Evolutionary conservation across 495 filamentous ascomycete genomes (phyloP), one percentile per base, ranked within the genome.

Genomic region (Sphaerosporella brunnea): DNA sequence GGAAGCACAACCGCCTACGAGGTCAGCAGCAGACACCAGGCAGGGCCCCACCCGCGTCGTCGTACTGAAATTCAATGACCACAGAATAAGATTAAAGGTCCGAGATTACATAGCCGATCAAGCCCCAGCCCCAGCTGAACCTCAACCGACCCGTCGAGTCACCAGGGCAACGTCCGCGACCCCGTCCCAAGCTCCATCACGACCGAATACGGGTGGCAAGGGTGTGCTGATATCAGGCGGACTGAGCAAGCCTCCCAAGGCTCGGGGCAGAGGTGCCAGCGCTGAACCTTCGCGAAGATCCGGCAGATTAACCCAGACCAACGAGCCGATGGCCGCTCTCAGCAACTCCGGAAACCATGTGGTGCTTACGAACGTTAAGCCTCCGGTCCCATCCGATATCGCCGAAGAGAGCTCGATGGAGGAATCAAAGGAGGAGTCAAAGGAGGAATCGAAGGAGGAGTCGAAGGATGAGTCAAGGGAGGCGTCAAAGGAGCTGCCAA

Each of bases 81-180:
- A n/a, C n/a, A n/a, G n/a, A n/a, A n/a, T n/a, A n/a, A n/a, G n/a
- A n/a, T n/a, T n/a, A n/a, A n/a, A n/a, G n/a, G n/a, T n/a, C n/a
- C n/a, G n/a, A n/a, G n/a, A n/a, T n/a, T n/a, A n/a, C n/a, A n/a
- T n/a, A n/a, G n/a, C n/a, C n/a, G n/a, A n/a, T n/a, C n/a, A n/a
- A n/a, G n/a, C 28, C 7, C 24, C 15, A 7, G 30, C 15, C 10
- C 26, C 24, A 2, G 30, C 34, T 15, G 4, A 16, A 20, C 26
- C 25, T 7, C 30, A 20, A 21, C 25, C 43, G 16, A 20, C 24
- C 7, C 26, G 15, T 20, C 45, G 53, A 35, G 50, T 37, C 13
- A 56, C 54, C 23, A 45, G 53, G 19, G 58, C 58, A 32, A 45
- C 58, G n/a, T 61, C 53, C 26, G 55, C 55, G 10, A 55, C 50